These are phyloP conservation scores for Nakazawaea sp. DNA, from an alignment of 805 yeast species.

Conservation along the genomic window DNA sequence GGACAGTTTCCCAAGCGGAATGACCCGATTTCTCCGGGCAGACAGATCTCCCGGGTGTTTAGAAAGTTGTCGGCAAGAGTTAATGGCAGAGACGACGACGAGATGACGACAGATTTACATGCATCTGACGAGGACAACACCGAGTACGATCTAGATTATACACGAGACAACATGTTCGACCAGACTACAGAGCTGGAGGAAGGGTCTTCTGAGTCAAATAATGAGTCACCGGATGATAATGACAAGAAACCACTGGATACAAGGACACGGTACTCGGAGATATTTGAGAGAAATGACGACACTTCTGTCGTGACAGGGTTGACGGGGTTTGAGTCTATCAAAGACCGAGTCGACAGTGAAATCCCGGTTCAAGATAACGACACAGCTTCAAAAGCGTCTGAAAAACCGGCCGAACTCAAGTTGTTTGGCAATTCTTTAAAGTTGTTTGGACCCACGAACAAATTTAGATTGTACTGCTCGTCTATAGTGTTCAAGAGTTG, in stretches of 20 bases:
- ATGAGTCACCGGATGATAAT: background rate
- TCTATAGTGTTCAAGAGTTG: conserved; percentile 18
- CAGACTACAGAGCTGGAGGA: conserved; percentile 7
- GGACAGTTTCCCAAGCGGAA: background rate
- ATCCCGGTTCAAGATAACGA: background rate
- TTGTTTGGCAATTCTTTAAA: conserved; percentile 39
- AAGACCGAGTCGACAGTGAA: background rate
- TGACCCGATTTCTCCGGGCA: conserved; percentile 12
- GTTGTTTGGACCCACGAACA: conserved; percentile 30
- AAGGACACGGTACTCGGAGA: too few species aligned
- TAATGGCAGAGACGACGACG: conserved; percentile 16
- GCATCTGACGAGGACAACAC: background rate
- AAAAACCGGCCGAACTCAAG: background rate
- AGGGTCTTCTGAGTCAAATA: conserved; percentile 7
- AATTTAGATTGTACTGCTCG: conserved; percentile 27
- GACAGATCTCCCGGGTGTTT: conserved; percentile 16
- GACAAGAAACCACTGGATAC: too few species aligned
- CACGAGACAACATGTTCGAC: background rate
- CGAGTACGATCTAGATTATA: background rate
- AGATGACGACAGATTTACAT: background rate
- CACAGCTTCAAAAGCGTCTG: background rate
- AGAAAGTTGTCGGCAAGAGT: conserved; percentile 17
- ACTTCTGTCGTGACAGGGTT: background rate
- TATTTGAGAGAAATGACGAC: background rate
- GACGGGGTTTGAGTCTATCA: background rate